These are phyloP conservation scores for Barnettozyma pratensis DNA, from an alignment of 805 yeast species.

Conservation along the genomic window DNA sequence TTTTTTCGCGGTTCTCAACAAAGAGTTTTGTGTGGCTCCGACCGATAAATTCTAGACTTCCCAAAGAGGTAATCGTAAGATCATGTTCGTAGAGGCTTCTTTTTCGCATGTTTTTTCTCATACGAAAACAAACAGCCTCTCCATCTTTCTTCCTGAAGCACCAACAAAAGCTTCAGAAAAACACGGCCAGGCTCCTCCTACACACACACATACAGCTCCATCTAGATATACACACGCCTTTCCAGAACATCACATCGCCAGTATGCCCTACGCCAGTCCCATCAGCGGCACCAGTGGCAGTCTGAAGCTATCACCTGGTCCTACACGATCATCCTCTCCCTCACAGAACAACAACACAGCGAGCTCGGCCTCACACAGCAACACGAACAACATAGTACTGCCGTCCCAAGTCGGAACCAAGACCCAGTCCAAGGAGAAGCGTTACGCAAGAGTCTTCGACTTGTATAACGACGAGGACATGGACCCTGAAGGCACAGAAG, in stretches of 20 bases:
- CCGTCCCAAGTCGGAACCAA: not conserved
- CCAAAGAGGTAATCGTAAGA: slow-evolving; percentile 2
- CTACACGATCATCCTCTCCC: not conserved
- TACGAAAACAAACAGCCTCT: not conserved
- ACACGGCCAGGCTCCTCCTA: not conserved
- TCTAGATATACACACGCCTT: too few relatives aligned
- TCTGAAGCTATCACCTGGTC: not conserved
- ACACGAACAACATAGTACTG: not conserved
- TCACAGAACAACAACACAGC: not conserved
- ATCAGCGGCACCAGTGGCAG: slow-evolving; percentile 15
- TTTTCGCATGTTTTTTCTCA: not conserved
- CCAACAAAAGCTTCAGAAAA: not conserved
- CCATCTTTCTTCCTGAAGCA: not conserved
- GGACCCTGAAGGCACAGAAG: not conserved
- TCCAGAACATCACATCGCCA: too few relatives aligned
- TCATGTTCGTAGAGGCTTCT: not conserved
- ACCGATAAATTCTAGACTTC: slow-evolving; percentile 1
- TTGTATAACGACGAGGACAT: slow-evolving; percentile 21
- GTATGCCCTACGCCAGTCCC: slow-evolving; percentile 27
- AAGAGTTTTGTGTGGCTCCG: not conserved
- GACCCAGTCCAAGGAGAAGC: not conserved
- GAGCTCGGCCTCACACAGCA: not conserved
- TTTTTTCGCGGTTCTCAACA: too few relatives aligned
- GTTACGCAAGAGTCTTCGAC: slow-evolving; percentile 9
- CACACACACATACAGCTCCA: not conserved